Base-by-base conservation (phyloP, 495 filamentous ascomycete genomes). In the Jackrogersella minutella region DNA sequence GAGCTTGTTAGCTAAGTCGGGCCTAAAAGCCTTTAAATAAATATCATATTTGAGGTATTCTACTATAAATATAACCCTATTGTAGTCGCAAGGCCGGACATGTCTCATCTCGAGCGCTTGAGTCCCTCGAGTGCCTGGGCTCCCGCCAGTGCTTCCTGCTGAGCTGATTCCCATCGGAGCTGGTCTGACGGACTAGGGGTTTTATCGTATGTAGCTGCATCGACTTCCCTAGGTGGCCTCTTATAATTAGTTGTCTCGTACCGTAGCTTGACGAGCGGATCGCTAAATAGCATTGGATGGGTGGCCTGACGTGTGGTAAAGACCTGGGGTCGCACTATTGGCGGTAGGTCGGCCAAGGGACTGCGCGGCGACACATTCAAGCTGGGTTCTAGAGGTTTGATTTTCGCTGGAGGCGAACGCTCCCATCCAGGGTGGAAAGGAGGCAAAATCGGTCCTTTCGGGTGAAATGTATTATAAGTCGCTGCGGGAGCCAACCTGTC, bases 121-220 rank as follows among this genome's bases (percentile, higher is more conserved):
- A 65, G 26, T 9, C 61, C 66, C 17, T 57, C 61, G 4, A 58
- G 61, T 19, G 33, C 66, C 13, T 63, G 46, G 28, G 52, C 62
- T 39, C 22, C 62, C 33, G 67, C 64, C 26, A 73, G 22, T 34
- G 64, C 60, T 64, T 71, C 57, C 36, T 59, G 64, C 17, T 59
- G 64, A 31, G 66, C 70, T n/a, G 67, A 58, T 40, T 74, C 72
- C 72, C 66, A 69, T 30, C 67, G 66, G 10, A 74, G 53, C 33
- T 74, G 72, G 17, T 70, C 72, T 34, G 72, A 73, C 22, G 72
- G 72, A 46, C 72, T 74, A 3, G 72, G 72, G 4, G 70, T 68
- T 16, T 73, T 74, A 19, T 74, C 70, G 37, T 66, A 52, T 13
- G 49, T 59, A 5, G 5, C 22, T 26, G 57, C 24, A 37, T 43